Conservation (phyloP, 805 yeast species). For the Ogataea neopini region DNA sequence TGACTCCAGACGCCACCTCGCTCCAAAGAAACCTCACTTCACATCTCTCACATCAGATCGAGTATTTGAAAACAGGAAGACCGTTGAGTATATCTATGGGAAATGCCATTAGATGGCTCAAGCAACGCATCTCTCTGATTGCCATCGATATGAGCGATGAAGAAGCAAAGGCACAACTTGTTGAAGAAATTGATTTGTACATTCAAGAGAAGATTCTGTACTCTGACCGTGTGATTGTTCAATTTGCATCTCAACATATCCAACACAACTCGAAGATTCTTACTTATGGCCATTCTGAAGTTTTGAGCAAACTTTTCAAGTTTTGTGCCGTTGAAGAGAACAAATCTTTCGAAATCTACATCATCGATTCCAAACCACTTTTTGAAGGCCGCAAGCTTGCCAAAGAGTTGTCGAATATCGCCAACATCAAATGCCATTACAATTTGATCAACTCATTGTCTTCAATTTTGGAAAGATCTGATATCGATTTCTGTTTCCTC, state of each 20-base stretch:
- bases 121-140: conserved; percentile 85
- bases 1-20: conserved; percentile 83
- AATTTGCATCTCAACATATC: conserved; percentile 76
- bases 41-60: conserved; percentile 89
- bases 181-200: conserved; percentile 73
- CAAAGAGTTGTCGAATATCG: conserved; percentile 51
- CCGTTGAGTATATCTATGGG: conserved; percentile 96
- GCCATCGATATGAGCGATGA: conserved; percentile 70
- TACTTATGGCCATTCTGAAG: conserved; percentile 87
- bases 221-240: conserved; percentile 80
- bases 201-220: conserved; percentile 82
- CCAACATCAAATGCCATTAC: conserved; percentile 74
- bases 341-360: conserved; percentile 72
- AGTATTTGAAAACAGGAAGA: conserved; percentile 84
- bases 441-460: conserved; percentile 77
- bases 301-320: conserved; percentile 71
- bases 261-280: conserved; percentile 74
- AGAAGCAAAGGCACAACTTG: conserved; percentile 64
- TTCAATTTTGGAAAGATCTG: conserved; percentile 64
- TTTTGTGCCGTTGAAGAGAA: conserved; percentile 62
- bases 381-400: conserved; percentile 89
- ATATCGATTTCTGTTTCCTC: conserved; percentile 85
- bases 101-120: conserved; percentile 94
- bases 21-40: conserved; percentile 85
- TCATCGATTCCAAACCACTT: conserved; percentile 91